Base-by-base conservation (phyloP, 129 eudicot genomes). In the Ambrosia artemisiifolia region DNA sequence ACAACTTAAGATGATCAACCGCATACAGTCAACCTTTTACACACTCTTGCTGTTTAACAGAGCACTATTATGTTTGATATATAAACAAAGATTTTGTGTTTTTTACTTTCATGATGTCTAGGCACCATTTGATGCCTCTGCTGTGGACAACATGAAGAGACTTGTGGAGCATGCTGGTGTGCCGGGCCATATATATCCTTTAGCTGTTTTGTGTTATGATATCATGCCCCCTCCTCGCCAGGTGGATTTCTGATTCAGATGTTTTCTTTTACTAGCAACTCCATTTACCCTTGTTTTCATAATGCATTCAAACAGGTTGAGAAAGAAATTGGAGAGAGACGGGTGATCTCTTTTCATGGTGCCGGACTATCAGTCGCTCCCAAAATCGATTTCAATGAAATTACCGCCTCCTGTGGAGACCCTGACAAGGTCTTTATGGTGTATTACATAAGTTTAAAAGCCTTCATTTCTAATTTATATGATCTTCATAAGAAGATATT, bases 191-290 rank as follows among this genome's bases (percentile, higher is more conserved):
- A 85, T 90, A 47, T 93, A 87, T 77, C 98, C 98, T 43, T 62
- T 93, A 69, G 81, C 98, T 32, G 11, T 93, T 43, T 64, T 93
- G 61, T 93, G 98, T 76, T 66, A 93, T 73, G 91, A 93, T 81
- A 84, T 93, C 75, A 93, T 93, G 98, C 98, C 98, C 63, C 98
- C 98, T 82, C 98, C 98, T 16, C 77, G 72, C 4, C 86, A 89
- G 96, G 98, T 88, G 61, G 46, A 20, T 77, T 36, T 28, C 78
- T 71, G 18, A 36, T 75, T 33, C 71, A 13, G 34, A 50, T 53
- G 63, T 68, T 20, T 4, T 61, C 10, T 33, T 13, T 76, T 51
- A 20, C 12, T 48, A 11, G 40, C 13, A 77, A 60, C 63, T 49
- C 50, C 33, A 24, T 50, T 61, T 67, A n/a, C 53, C 17, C 14